Evolutionary conservation across 1,284 basidiomycete genomes (phyloP).

Genomic region (Ceratobasidium sp.): DNA sequence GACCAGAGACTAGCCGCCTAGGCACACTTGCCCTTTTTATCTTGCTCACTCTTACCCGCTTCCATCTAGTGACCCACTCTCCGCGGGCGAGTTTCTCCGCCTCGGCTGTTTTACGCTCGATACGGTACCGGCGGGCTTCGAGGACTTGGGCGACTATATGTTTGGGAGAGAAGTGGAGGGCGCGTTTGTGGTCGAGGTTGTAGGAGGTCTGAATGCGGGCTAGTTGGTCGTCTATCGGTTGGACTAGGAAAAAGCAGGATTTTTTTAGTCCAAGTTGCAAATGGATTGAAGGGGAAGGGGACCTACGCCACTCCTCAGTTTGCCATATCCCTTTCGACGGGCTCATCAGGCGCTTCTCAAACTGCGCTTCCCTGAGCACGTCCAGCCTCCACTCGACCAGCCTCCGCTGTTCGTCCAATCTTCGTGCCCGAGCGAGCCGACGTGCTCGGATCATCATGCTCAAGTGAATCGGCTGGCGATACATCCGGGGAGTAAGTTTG

Average conservation of each 20-base stretch:
- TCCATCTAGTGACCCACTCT: conserved; percentile 31
- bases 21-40: conserved; percentile 62
- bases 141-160: conserved; percentile 62
- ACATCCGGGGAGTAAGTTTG: conserved; percentile 76
- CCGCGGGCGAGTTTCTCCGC: conserved; percentile 26
- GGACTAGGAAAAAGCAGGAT: conserved; percentile 46
- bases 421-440: conserved; percentile 60
- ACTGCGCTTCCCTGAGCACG: conserved; percentile 63
- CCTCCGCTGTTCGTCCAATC: conserved; percentile 55
- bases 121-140: conserved; percentile 66
- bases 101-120: conserved; percentile 65
- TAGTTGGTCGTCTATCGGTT: conserved; percentile 46
- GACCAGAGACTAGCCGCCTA: conserved; percentile 68
- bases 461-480: conserved; percentile 76
- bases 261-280: conserved; percentile 3
- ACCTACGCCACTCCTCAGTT: conserved; percentile 57
- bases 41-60: conserved; percentile 7
- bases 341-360: conserved; percentile 61
- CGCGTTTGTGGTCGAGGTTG: conserved; percentile 57
- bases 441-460: conserved; percentile 75
- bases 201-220: conserved; percentile 54
- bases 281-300: neutral
- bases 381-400: conserved; percentile 57
- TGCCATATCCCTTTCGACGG: conserved; percentile 51
- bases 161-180: conserved; percentile 58